Evolutionary conservation across 257 asterid species (phyloP).

Genomic region (Scutellaria baicalensis): DNA sequence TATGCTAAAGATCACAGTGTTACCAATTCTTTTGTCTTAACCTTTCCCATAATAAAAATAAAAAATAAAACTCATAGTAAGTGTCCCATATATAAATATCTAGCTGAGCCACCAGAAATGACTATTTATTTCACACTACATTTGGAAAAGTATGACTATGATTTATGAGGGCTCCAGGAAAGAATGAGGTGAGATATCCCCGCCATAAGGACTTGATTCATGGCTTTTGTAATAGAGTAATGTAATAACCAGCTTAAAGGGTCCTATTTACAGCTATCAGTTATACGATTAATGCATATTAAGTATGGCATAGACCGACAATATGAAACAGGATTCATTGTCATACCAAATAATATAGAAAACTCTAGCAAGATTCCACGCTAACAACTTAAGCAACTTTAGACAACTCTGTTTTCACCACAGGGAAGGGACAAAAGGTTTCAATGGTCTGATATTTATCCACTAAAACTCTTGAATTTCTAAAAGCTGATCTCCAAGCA

Average conservation of each 20-base stretch:
- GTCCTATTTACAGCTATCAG: neutral
- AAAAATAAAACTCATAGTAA: neutral
- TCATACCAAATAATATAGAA: neutral
- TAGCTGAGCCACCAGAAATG: constrained; percentile 1
- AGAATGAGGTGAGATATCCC: constrained; percentile 7
- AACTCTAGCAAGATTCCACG: neutral
- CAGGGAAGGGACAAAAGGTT: neutral
- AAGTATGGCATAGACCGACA: neutral
- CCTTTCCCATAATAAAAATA: neutral
- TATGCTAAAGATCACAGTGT: neutral
- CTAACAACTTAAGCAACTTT: neutral
- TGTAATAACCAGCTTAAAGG: neutral
- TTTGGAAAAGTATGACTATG: neutral
- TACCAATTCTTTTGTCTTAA: neutral
- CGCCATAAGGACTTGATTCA: neutral
- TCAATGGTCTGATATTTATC: neutral
- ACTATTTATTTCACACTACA: neutral
- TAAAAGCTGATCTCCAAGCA: neutral
- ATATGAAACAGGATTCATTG: neutral
- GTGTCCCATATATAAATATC: constrained; percentile 11
- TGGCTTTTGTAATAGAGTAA: neutral
- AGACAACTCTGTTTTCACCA: no score
- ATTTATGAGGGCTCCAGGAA: neutral
- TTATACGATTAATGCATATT: neutral
- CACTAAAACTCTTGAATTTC: neutral